These are phyloP conservation scores for Cadophora gregata DNA, from an alignment of 2,329 filamentous ascomycete genomes.

Conservation along the genomic window DNA sequence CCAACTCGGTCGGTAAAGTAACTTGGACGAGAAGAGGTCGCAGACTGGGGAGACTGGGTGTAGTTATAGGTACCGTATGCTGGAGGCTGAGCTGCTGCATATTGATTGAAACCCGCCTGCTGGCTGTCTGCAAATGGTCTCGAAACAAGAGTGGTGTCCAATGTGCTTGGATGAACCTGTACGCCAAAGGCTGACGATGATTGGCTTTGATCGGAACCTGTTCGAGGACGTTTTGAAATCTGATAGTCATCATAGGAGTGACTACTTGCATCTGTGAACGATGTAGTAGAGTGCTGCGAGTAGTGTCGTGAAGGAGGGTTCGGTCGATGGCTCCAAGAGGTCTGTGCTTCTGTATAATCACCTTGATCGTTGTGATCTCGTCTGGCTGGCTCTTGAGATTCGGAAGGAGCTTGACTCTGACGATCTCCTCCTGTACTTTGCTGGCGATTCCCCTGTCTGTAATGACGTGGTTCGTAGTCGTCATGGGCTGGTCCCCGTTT, in stretches of 20 bases:
- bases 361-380: slow-evolving; percentile 1
- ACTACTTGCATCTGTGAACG: background rate
- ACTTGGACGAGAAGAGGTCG: slow-evolving; percentile 2
- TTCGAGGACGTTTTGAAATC: slow-evolving; percentile 15
- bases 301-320: background rate
- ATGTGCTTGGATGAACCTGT: slow-evolving; percentile 3
- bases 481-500: slow-evolving; percentile 43
- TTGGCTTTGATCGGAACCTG: slow-evolving; percentile 10
- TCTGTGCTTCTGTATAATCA: background rate
- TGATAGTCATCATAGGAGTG: slow-evolving; percentile 10
- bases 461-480: slow-evolving; percentile 43
- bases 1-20: background rate
- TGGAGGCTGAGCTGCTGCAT: slow-evolving; percentile 4
- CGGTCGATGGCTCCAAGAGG: slow-evolving; percentile 5
- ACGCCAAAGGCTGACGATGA: background rate
- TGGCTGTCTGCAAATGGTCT: slow-evolving; percentile 4
- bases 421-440: background rate
- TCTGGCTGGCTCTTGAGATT: background rate
- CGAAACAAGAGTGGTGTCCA: background rate
- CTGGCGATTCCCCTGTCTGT: slow-evolving; percentile 26
- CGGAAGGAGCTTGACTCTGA: background rate
- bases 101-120: background rate
- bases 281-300: slow-evolving; percentile 13
- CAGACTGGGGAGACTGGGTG: slow-evolving; percentile 11
- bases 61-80: slow-evolving; percentile 1